phyloP scores from a whole-genome alignment of 805 yeast genomes.

The Yarrowia yakushimensis region DNA sequence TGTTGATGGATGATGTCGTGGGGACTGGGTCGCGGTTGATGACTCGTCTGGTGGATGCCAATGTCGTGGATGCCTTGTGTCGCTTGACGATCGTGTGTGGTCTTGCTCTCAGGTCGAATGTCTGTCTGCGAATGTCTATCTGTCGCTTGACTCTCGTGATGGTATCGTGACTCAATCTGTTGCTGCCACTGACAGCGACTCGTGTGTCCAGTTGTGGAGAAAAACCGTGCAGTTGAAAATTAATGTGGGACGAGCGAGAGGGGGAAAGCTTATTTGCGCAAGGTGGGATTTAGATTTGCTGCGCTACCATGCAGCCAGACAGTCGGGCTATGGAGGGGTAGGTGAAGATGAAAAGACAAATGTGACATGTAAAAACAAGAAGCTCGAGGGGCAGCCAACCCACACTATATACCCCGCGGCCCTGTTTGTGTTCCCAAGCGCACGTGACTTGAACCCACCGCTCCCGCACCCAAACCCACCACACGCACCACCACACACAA shows the following conservation, averaged over 20 bases:
- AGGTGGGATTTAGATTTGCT: slow-evolving; percentile 20
- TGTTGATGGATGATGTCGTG: too few relatives aligned
- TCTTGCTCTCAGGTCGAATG: too few relatives aligned
- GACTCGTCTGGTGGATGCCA: too few relatives aligned
- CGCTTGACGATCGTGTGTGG: too few relatives aligned
- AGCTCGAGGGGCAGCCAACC: neutral
- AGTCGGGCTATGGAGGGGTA: neutral
- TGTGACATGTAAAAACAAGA: neutral
- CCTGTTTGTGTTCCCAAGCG: too few relatives aligned
- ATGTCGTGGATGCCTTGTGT: too few relatives aligned
- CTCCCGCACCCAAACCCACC: neutral
- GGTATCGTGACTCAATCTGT: neutral
- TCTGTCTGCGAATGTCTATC: neutral
- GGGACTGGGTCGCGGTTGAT: too few relatives aligned
- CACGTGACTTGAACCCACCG: too few relatives aligned
- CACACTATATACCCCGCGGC: too few relatives aligned
- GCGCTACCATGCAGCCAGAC: slow-evolving; percentile 4
- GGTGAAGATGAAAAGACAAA: neutral
- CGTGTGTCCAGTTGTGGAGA: slow-evolving; percentile 15
- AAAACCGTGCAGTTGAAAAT: slow-evolving; percentile 12
- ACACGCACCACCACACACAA: too few relatives aligned
- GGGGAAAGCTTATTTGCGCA: slow-evolving; percentile 23
- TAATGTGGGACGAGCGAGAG: slow-evolving; percentile 25
- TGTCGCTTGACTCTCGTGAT: neutral
- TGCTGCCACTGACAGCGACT: neutral